Evolutionary conservation across 306 rosid species (phyloP).

Genomic region (Comarum palustre): DNA sequence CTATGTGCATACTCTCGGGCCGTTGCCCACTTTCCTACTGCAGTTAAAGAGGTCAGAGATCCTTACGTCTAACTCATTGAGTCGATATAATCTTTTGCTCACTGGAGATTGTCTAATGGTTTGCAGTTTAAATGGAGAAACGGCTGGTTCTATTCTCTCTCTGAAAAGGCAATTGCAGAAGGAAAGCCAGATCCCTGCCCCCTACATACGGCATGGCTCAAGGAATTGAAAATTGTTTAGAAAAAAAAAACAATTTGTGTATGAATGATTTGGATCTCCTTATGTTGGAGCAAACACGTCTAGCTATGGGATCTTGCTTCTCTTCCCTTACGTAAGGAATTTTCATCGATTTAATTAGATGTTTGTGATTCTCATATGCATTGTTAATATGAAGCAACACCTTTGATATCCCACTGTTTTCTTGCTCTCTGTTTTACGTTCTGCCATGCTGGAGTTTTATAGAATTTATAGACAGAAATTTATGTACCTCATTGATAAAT

Average conservation of each 20-base stretch:
- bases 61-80: conserved; percentile 3
- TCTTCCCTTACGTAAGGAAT: background rate
- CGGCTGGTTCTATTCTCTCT: conserved; percentile 81
- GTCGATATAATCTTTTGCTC: background rate
- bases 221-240: conserved; percentile 63
- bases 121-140: conserved; percentile 95
- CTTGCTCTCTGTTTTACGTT: too few species aligned
- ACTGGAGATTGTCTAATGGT: conserved; percentile 17
- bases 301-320: background rate
- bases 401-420: background rate
- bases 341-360: background rate
- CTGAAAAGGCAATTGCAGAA: conserved; percentile 59
- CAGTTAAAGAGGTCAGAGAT: conserved; percentile 83
- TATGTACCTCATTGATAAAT: background rate
- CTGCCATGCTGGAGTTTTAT: background rate
- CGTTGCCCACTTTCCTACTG: conserved; percentile 90
- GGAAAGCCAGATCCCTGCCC: conserved; percentile 91
- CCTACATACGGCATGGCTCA: conserved; percentile 76
- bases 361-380: background rate
- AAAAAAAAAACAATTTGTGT: background rate
- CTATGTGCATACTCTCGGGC: conserved; percentile 83
- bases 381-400: background rate
- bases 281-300: background rate
- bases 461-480: background rate
- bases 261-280: background rate